Conservation (phyloP, 176 grass and related monocot genomes). For the Canna indica region DNA sequence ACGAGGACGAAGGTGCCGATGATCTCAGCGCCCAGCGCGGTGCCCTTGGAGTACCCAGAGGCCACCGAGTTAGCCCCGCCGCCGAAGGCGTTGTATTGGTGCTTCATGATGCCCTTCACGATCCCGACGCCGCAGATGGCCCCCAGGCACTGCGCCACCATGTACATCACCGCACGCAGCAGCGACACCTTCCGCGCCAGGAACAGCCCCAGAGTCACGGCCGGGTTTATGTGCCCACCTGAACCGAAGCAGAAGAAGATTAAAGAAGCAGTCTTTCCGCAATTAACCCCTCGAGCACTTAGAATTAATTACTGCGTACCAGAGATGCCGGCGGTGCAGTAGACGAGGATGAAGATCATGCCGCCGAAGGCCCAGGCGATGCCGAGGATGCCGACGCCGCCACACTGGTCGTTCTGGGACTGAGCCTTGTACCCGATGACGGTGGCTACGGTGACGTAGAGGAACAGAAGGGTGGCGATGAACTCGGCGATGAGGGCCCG, state of each 20-base stretch:
- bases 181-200: conserved; percentile 60
- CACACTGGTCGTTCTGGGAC: conserved; percentile 12
- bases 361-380: conserved; percentile 80
- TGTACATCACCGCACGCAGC: conserved; percentile 43
- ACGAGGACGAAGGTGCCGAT: conserved; percentile 81
- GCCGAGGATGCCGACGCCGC: conserved; percentile 63
- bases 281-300: too few relatives aligned
- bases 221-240: conserved; percentile 89
- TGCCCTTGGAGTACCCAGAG: conserved; percentile 23
- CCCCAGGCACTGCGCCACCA: conserved; percentile 74
- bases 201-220: conserved; percentile 63
- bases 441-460: conserved; percentile 75
- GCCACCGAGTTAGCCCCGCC: conserved; percentile 55
- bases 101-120: conserved; percentile 60
- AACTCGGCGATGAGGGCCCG: conserved; percentile 75
- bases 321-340: conserved; percentile 66
- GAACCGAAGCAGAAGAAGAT: too few relatives aligned
- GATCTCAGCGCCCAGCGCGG: conserved; percentile 51
- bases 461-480: conserved; percentile 69
- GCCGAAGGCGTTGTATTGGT: conserved; percentile 28
- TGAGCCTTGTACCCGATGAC: conserved; percentile 78
- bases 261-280: too few relatives aligned
- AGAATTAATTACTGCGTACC: conserved; percentile 26
- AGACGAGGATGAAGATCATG: conserved; percentile 82
- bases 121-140: conserved; percentile 65